phyloP scores from a whole-genome alignment of 805 yeast genomes.

The Sugiyamaella boreocaroliniensis region DNA sequence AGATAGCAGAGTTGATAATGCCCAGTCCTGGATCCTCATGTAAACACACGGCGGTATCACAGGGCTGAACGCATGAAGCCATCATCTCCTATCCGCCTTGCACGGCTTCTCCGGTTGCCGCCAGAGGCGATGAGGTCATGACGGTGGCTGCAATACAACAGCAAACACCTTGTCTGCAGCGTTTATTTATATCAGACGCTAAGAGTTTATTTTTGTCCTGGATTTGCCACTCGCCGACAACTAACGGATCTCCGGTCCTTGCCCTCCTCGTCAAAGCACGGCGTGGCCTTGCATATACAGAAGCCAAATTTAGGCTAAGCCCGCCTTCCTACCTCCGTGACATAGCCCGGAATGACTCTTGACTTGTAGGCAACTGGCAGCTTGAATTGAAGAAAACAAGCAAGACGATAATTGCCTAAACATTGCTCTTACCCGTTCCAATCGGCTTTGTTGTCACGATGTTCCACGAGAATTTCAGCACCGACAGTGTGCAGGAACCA shows the following conservation, averaged over 20 bases:
- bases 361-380: no score
- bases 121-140: no score
- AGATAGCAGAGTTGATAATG: no score
- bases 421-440: neutral
- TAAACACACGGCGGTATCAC: neutral
- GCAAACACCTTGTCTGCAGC: no score
- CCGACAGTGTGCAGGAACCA: constrained; percentile 4
- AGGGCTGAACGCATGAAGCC: neutral
- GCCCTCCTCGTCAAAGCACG: neutral
- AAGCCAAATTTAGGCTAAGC: neutral
- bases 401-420: neutral
- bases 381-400: neutral
- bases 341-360: no score
- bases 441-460: neutral
- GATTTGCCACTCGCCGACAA: neutral
- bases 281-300: neutral
- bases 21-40: neutral
- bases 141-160: no score
- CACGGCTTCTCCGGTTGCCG: no score
- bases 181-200: no score
- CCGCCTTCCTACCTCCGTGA: neutral
- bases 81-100: neutral
- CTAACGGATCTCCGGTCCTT: neutral
- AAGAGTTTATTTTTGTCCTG: neutral
- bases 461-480: constrained; percentile 14